These are phyloP conservation scores for Globisporangium ultimum DNA, from an alignment of 352 stramenopile genomes.

Conservation along the genomic window DNA sequence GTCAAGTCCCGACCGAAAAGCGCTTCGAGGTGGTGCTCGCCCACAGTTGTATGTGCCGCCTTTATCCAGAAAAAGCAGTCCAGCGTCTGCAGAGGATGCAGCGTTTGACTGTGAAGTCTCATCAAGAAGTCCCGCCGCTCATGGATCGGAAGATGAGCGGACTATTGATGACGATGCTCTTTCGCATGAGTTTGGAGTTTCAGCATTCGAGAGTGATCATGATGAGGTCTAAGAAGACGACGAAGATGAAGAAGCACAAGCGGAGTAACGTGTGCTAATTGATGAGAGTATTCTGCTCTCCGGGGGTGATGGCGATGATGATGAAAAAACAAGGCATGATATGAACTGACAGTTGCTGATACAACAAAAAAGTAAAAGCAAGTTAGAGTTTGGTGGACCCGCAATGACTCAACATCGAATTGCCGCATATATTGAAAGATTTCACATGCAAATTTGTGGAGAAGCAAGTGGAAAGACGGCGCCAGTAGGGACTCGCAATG, in stretches of 20 bases:
- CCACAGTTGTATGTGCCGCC: slow-evolving; percentile 15
- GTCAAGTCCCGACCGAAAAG: neutral
- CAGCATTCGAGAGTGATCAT: neutral
- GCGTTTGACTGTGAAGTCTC: neutral
- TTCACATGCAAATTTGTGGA: too few species aligned
- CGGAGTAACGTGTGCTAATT: neutral
- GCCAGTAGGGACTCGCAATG: too few species aligned
- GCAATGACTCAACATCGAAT: too few species aligned
- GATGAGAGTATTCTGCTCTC: neutral
- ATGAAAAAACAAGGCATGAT: neutral
- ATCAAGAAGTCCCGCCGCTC: too few species aligned
- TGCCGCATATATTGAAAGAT: too few species aligned
- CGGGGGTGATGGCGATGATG: neutral
- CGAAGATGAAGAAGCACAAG: neutral
- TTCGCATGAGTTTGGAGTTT: neutral
- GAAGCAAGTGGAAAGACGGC: too few species aligned
- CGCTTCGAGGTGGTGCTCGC: slow-evolving; percentile 1
- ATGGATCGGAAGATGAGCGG: neutral
- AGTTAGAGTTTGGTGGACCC: too few species aligned
- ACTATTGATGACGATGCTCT: neutral
- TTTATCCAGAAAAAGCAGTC: neutral
- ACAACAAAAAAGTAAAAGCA: slow-evolving; percentile 1
- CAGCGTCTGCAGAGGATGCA: neutral
- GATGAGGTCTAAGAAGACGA: neutral
- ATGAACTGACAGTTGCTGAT: neutral